phyloP scores from a whole-genome alignment of 257 asterid species.

The Gentiana dahurica region DNA sequence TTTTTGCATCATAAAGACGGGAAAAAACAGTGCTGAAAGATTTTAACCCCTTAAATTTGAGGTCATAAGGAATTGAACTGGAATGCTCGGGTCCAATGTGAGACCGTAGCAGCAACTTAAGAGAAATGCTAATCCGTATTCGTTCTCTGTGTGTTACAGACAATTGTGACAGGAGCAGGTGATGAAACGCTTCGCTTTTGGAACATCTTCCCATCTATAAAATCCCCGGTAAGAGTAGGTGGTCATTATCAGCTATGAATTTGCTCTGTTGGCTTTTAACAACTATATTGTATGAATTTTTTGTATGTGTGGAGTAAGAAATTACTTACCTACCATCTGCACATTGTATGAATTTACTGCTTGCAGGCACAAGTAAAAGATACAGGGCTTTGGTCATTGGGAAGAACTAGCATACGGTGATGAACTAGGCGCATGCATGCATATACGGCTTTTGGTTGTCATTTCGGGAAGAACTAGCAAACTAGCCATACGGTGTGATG shows the following conservation, averaged over 20 bases:
- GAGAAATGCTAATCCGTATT: background rate
- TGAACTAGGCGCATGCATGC: too few relatives aligned
- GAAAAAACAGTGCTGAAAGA: too few relatives aligned
- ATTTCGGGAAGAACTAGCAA: too few relatives aligned
- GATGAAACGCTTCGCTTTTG: slow-evolving; percentile 94
- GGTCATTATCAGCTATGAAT: too few relatives aligned
- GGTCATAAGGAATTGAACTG: background rate
- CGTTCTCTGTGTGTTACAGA: slow-evolving; percentile 27
- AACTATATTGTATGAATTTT: too few relatives aligned
- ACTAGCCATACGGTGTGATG: too few relatives aligned
- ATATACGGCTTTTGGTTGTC: too few relatives aligned
- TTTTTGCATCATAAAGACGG: too few relatives aligned
- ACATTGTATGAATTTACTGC: background rate
- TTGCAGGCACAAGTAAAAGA: slow-evolving; percentile 71
- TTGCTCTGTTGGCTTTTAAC: too few relatives aligned
- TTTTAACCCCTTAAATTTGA: too few relatives aligned
- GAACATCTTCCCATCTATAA: slow-evolving; percentile 80
- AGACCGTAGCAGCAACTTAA: background rate
- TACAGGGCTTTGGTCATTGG: slow-evolving; percentile 85
- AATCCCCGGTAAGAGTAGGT: slow-evolving; percentile 53
- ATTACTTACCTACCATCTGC: too few relatives aligned
- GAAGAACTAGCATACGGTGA: slow-evolving; percentile 71
- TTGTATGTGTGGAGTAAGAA: background rate
- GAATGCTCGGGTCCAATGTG: background rate
- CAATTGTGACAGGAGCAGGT: slow-evolving; percentile 96